A percentile compares a stretch with the other conserved stretches of the same genome.
phyloP scores from a whole-genome alignment of 2,329 filamentous ascomycete species.

The Pseudogymnoascus sp. region DNA sequence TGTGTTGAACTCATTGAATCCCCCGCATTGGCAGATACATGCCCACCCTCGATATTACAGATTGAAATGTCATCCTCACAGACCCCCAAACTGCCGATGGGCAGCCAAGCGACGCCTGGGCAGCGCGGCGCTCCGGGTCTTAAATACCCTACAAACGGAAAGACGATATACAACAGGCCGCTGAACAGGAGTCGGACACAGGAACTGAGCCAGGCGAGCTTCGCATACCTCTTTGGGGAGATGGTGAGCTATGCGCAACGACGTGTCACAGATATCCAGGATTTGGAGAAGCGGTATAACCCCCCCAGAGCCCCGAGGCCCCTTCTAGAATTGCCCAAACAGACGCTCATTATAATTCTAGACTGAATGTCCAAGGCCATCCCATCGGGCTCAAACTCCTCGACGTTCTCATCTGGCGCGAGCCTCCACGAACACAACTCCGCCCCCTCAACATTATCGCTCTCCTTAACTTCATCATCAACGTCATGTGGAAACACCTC shows the following conservation, averaged over 20 bases:
- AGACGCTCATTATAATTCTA: conserved; percentile 29
- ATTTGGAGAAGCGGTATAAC: conserved; percentile 76
- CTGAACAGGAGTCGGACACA: conserved; percentile 81
- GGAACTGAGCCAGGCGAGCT: conserved; percentile 86
- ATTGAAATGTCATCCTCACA: conserved; percentile 26
- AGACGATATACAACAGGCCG: conserved; percentile 96
- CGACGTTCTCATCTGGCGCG: conserved; percentile 84
- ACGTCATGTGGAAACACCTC: conserved; percentile 82
- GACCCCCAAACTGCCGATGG: conserved; percentile 20
- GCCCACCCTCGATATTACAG: conserved; percentile 13
- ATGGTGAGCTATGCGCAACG: conserved; percentile 94
- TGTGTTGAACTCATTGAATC: not conserved
- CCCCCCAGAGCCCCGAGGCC: not conserved
- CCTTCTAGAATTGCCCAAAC: not conserved
- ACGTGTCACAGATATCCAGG: conserved; percentile 83
- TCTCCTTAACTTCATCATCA: conserved; percentile 91
- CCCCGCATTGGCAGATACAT: conserved; percentile 3
- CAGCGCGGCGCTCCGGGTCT: conserved; percentile 45
- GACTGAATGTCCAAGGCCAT: conserved; percentile 85
- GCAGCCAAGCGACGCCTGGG: conserved; percentile 18
- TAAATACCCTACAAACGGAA: conserved; percentile 83
- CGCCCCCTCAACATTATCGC: conserved; percentile 82
- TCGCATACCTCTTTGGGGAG: conserved; percentile 92
- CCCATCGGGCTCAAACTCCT: conserved; percentile 89
- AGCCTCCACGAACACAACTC: conserved; percentile 59